Base-by-base conservation (phyloP, 257 asterid genomes). In the Cruciata laevipes region DNA sequence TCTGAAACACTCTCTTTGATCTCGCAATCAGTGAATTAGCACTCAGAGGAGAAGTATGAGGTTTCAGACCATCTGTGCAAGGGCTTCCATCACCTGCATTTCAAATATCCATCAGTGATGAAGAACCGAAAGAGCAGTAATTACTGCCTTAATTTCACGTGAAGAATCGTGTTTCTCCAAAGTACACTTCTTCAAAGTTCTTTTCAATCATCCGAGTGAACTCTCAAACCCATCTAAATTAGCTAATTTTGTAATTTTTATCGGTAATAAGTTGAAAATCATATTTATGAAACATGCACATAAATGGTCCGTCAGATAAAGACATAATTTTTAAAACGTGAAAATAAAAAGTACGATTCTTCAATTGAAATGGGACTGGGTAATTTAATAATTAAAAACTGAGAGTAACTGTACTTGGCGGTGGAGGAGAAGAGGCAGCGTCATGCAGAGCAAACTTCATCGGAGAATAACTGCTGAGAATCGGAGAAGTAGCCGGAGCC, bases 11-110 rank as follows among this genome's bases (percentile, higher is more conserved):
- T 32, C 30, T 64, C 51, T 49, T 75, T 60, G 74, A 44, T 56
- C 51, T 60, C 49, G 53, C 66, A 56, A 31, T 74, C 25, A 25
- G 51, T 12, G 57, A 67, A 74, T 31, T 68, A 32, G 85, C 64
- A 17, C 67, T 30, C 20, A 72, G 66, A 51, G 73, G 21, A 30
- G 25, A 32, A 65, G 30, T 0, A 25, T 44, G 63, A 35, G 61
- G 14, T 32, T 35, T 71, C 33, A 81, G 20, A 20, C 25, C 17
- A 8, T 78, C 68, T 35, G 77, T 40, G 68, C 59, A 73, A 69
- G 61, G 58, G 71, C 66, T 71, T 62, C 59, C 78, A 65, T 70
- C 73, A 73, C 67, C 88, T 83, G 74, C 12, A 76, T 71, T 17
- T 52, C 69, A 25, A 24, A 44, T 70, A 78, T 7, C 6, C 2